Evolutionary conservation across 371 early-diverging fungal species (phyloP), one percentile per base, ranked within the genome.

Genomic region (Entomophthora muscae): DNA sequence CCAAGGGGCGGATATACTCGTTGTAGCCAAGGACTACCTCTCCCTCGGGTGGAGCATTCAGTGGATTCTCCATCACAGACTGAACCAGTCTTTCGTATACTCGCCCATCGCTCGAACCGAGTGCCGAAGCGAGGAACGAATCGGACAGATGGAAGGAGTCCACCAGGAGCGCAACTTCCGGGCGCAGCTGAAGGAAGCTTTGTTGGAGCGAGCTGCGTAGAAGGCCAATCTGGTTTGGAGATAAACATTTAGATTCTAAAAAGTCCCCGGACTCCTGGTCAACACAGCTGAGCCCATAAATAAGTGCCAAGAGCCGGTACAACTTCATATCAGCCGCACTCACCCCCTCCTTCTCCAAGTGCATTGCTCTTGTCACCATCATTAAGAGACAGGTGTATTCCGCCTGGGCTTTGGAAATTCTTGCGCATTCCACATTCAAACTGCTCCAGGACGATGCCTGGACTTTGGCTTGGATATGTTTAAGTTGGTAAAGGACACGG

Each of bases 91-190:
- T 71, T 64, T 85, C 85, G 66, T 91, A 91, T 0, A 83, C 83
- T 55, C 75, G 66, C 24, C 89, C 90, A 30, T 86, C 80, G 3
- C 66, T 71, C n/a, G 77, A 72, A 17, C 86, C 90, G 30, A 90
- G 66, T 0, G 86, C 82, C n/a, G 84, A 83, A 60, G 86, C 81
- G 26, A 90, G 70, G 13, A 78, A 68, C 53, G 72, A 75, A 51
- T 90, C 90, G 0, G 86, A 76, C 60, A 86, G 72, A 12, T 76
- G 85, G 74, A 87, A 85, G 17, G 82, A 75, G 60, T 89, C 89
- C 0, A 83, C 81, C 22, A 89, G 73, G 0, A 83, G 79, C 29
- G 86, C 81, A 0, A 83, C 84, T 63, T 87, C 77, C 22, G 80
- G 82, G 12, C 91, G 76, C 3, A 90, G 75, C 0, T 70, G 67